Evolutionary conservation across 2,329 filamentous ascomycete species (phyloP), one percentile per base, ranked within the genome.

Genomic region (Microsporum canis): DNA sequence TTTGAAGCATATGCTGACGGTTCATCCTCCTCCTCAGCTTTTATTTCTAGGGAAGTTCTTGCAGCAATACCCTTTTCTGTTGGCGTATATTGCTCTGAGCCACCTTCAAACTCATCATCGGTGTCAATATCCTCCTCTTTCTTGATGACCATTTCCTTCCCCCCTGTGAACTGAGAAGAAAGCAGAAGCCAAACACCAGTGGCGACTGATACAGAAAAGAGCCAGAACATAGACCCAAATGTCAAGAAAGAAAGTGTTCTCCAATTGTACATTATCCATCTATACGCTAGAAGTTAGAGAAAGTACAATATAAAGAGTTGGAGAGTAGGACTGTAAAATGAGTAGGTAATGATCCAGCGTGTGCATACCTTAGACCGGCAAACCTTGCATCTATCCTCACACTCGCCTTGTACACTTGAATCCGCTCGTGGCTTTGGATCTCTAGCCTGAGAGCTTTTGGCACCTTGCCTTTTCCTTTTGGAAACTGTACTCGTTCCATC

Each of bases 201-300:
- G 71, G 88, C 82, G 47, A 86, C 87, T 0, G 84, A 65, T 68
- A 95, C 79, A 69, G 92, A 90, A 10, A 84, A 83, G 0, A 77
- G 71, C 90, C 91, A 97, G 73, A 96, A 96, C 0, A 83, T 66
- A 0, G 77, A 73, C 0, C 86, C 88, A 68, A 91, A 88, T 0
- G 86, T 68, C 0, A 88, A 59, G 62, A 90, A 91, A 3, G 85
- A 85, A 1, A 84, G 72, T 39, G 94, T 69, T 10, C 88, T 84
- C 75, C 92, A 87, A 63, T 89, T 85, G 68, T 94, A 94, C 88
- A 99, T 95, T 60, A 91, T 68, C 84, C 88, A 94, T 57, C 88
- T 79, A 55, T n/a, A 57, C 39, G 29, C 3, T 12, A 14, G 29
- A 36, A 23, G 62, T 58, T 17, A 60, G 38, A 23, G 12, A 34